Percentiles rank a stretch among this genome's conserved stretches.
Evolutionary conservation across 495 filamentous ascomycete species (phyloP).

Genomic region (Tuber microsphaerosporum): DNA sequence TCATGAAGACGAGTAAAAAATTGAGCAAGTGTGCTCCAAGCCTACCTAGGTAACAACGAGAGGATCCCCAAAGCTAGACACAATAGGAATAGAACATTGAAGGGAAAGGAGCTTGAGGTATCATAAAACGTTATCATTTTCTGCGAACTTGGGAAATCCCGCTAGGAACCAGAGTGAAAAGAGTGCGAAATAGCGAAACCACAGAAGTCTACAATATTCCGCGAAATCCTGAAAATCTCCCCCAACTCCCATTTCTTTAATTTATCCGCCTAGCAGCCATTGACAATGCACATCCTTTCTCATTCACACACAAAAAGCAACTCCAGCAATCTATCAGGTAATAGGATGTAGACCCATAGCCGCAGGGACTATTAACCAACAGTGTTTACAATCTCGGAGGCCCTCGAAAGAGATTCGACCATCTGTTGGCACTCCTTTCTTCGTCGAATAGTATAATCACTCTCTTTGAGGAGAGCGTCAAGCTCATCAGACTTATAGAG

Average conservation of each 20-base stretch:
- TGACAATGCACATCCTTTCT: slow-evolving; percentile 15
- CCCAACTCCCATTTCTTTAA: slow-evolving; percentile 24
- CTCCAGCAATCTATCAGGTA: slow-evolving; percentile 10
- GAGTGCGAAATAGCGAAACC: slow-evolving; percentile 23
- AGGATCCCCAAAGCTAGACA: neutral
- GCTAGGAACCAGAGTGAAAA: slow-evolving; percentile 7
- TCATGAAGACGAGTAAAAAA: neutral
- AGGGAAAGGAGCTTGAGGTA: neutral
- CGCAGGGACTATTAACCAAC: slow-evolving; percentile 32
- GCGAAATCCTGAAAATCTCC: slow-evolving; percentile 30
- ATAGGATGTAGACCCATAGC: slow-evolving; percentile 1
- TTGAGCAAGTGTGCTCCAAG: neutral
- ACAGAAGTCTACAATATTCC: slow-evolving; percentile 32
- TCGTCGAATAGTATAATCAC: slow-evolving; percentile 88
- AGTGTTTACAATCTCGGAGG: slow-evolving; percentile 81
- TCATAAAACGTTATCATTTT: slow-evolving; percentile 1
- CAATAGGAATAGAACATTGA: neutral
- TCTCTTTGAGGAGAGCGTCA: slow-evolving; percentile 93
- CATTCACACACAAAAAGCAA: slow-evolving; percentile 23
- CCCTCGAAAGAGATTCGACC: slow-evolving; percentile 83
- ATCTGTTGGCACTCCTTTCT: slow-evolving; percentile 99
- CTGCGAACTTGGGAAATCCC: neutral
- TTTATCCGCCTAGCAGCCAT: slow-evolving; percentile 8
- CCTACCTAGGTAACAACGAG: neutral
- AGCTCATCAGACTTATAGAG: slow-evolving; percentile 88